Base-by-base conservation (phyloP, 1,284 basidiomycete genomes). In the Trichosporon sp. region DNA sequence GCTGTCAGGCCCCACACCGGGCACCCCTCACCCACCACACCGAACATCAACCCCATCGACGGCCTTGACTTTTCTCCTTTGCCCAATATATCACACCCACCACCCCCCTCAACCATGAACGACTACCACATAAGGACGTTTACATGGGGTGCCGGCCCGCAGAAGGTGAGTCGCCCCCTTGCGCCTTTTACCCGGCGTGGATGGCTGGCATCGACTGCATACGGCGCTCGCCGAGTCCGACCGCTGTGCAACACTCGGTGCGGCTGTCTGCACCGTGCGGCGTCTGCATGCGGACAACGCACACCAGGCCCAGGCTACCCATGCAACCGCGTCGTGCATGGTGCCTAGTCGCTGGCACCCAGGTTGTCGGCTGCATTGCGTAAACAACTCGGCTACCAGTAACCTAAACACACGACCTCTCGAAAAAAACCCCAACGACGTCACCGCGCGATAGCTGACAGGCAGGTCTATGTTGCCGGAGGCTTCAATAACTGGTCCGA, bases 401-500 rank as follows among this genome's bases (percentile, higher is more conserved):
- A 35, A 63, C 59, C 35, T 35, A 63, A 63, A 63, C 59, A 63
- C 31, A 35, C 31, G 59, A 35, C 59, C 59, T 37, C 16, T 37
- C 16, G 31, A 35, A 31, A 31, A 31, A 31, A 14, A 26, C 12
- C 26, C 26, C 21, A 59, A 14, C 26, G 21, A 59, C 19, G 51
- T 56, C 51, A 31, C 19, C 19, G n/a, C 11, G 31, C 32, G 12
- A 37, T 8, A 35, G 59, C 59, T 63, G 6, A 68, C 59, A 38
- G 5, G 35, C 69, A 83, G 81, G 83, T 84, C 70, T 73, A 71
- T 74, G 76, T 84, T 67, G 82, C 83, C 43, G 83, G 83, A 16
- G 76, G 76, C 38, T 84, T 84, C 77, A 83, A 84, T 78, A 74
- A 80, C 72, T 84, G 83, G 83, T 83, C 82, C 48, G 80, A 77